Evolutionary conservation across 2,329 filamentous ascomycete genomes (phyloP), one percentile per base, ranked within the genome.

Genomic region (Exophiala spinifera): DNA sequence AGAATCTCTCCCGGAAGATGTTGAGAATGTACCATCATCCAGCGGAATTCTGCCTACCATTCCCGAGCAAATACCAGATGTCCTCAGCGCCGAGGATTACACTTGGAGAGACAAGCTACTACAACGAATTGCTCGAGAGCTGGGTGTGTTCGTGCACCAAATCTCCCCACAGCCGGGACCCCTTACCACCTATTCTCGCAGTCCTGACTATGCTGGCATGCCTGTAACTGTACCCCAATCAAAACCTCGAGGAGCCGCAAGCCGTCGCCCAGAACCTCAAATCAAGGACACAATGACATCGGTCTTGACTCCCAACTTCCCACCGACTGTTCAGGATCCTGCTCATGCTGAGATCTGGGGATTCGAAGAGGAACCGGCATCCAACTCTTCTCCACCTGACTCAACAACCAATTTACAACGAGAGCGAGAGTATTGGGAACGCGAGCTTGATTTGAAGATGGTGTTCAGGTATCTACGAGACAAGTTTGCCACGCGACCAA

Each of bases 391-490:
- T 77, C 79, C 33, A 79, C 77, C 55, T 17, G 53, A 65, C 21
- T 55, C 63, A 47, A 53, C 61, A 50, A 42, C 73, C 14, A 69
- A 72, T 7, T 59, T 77, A 31, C 74, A 89, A 64, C 69, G 72
- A 44, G 81, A 84, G 55, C 76, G 76, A 19, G 88, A 94, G 33
- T 94, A 96, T 67, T 99, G 94, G 94, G 91, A 97, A 72, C 85
- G 87, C 56, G 89, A 96, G 50, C 80, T 97, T 4, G 91, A 97
- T 66, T 83, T 96, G 61, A 88, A 88, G 67, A 87, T 96, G 69
- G 88, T 97, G 31, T 97, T 97, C 75, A 84, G 86, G 46, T 97
- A 94, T 67, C 79, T 96, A 25, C 83, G 86, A 54, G 87, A 83
- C 15, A 85, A 89, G 55, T 92, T 95, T 69, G 66, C 66, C 77